phyloP scores from a whole-genome alignment of 1,284 basidiomycete species.

The Cerrena zonata region DNA sequence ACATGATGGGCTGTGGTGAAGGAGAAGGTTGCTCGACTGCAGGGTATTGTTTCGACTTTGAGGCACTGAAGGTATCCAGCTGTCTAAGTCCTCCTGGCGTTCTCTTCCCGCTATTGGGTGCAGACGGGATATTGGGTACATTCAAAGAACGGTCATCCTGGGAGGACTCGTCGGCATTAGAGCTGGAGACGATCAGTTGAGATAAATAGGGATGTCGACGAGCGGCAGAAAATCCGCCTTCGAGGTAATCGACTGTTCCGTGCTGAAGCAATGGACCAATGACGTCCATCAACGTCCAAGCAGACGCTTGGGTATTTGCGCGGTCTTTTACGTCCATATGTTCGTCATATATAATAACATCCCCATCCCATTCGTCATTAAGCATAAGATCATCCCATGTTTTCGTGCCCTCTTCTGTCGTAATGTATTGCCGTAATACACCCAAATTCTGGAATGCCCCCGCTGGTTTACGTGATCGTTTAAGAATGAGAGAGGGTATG shows the following conservation, averaged over 20 bases:
- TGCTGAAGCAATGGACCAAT: conserved; percentile 48
- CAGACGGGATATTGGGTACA: conserved; percentile 10
- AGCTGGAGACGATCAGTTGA: conserved; percentile 42
- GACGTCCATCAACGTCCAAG: conserved; percentile 63
- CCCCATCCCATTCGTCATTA: conserved; percentile 59
- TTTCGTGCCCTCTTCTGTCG: conserved; percentile 62
- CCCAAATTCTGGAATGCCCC: conserved; percentile 60
- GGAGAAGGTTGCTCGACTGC: conserved; percentile 51
- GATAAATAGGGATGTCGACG: conserved; percentile 50
- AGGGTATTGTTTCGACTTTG: conserved; percentile 44
- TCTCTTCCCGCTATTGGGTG: conserved; percentile 26
- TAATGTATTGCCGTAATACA: conserved; percentile 70
- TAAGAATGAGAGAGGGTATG: conserved; percentile 80
- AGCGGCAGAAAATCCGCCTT: conserved; percentile 61
- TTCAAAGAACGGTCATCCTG: conserved; percentile 8
- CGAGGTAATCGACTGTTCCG: conserved; percentile 56
- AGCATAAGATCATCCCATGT: conserved; percentile 60
- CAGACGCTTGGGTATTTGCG: conserved; percentile 46
- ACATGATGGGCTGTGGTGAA: conserved; percentile 35
- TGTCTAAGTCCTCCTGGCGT: conserved; percentile 51
- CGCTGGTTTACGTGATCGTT: conserved; percentile 68
- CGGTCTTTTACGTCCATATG: conserved; percentile 63
- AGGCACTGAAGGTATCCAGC: conserved; percentile 54
- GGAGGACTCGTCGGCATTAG: conserved; percentile 27
- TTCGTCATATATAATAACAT: conserved; percentile 70